Evolutionary conservation across 164 flowering plant genomes (phyloP), one percentile per base, ranked within the genome.

Genomic region (Hamamelis virginiana): DNA sequence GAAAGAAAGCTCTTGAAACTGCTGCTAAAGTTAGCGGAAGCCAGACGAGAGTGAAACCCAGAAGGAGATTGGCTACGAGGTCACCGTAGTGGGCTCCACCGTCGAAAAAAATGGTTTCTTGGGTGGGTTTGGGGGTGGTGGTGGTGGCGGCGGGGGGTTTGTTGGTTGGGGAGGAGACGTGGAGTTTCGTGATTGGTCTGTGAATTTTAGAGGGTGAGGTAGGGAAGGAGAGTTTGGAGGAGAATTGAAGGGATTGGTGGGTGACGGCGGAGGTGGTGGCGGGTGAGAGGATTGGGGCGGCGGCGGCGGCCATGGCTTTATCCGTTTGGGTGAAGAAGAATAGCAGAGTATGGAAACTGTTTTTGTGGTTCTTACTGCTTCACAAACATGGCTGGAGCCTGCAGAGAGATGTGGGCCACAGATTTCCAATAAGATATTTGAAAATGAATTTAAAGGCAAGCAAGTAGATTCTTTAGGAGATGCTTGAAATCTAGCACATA

Each of bases 1-100:
- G 76, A 65, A 77, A 83, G 68, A 94, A 87, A 0, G 95, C 98
- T 62, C 98, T 75, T 1, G 86, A 88, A 27, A 89, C 91, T 0
- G 98, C 95, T 0, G 98, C 98, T 1, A 94, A 64, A 8, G 97
- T 94, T 47, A 94, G 71, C 0, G 97, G 98, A 33, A 94, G 79
- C 98, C 97, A 92, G 1, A 94, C 74, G 0, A 94, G 90, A 61
- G 98, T 94, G 81, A 94, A 88, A 55, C 98, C 98, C 80, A 94
- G 82, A 16, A 91, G 62, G 12, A 94, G 86, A 59, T 94, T 94
- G 1, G 96, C 97, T 1, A 85, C 12, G 4, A 94, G 83, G 78
- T 94, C 97, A 2, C 97, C 98, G 75, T 89, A 90, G 80, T 94
- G 98, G 25, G 98, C 97, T 23, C 98, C 98, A 12, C 98, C 97